A percentile compares a stretch with the other conserved stretches of the same genome.
phyloP scores from a whole-genome alignment of 2,329 filamentous ascomycete species.

The Cucurbitaria berberidis region DNA sequence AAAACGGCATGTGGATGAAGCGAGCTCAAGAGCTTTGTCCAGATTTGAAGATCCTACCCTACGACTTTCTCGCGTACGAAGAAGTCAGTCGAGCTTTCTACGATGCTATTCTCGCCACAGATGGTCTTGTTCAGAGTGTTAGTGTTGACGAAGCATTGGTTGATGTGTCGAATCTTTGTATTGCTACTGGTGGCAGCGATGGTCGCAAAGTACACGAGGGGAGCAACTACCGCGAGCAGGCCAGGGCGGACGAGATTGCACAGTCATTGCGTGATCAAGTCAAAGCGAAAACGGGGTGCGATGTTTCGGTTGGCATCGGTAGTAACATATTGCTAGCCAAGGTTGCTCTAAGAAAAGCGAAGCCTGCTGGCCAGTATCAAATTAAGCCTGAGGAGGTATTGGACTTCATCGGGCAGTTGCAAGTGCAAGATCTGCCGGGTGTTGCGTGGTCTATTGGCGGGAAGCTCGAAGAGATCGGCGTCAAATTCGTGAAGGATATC shows the following conservation, averaged over 20 bases:
- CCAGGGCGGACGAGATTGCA: conserved; percentile 76
- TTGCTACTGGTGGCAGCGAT: conserved; percentile 69
- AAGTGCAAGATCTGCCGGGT: conserved; percentile 82
- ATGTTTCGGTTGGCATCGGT: conserved; percentile 92
- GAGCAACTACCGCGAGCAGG: conserved; percentile 77
- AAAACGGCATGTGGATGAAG: conserved; percentile 99
- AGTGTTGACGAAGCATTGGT: conserved; percentile 95
- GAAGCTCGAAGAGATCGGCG: conserved; percentile 85
- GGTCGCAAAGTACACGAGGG: conserved; percentile 70
- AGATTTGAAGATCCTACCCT: conserved; percentile 86
- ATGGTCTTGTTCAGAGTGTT: conserved; percentile 89
- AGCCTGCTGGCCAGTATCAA: conserved; percentile 91
- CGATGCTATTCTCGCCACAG: conserved; percentile 77
- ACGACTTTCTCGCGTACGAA: conserved; percentile 95
- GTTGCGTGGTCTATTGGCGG: conserved; percentile 89
- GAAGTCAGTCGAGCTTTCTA: conserved; percentile 90
- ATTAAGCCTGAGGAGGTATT: conserved; percentile 81
- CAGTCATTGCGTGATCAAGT: conserved; percentile 70
- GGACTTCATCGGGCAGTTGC: conserved; percentile 76
- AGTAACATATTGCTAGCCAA: conserved; percentile 90
- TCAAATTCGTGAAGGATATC: conserved; percentile 83
- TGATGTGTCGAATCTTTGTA: conserved; percentile 76
- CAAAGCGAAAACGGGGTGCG: conserved; percentile 77
- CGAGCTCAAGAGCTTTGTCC: conserved; percentile 81
- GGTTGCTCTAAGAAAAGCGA: conserved; percentile 86